Evolutionary conservation across 2,329 filamentous ascomycete species (phyloP).

Genomic region (Arthrobotrys conoides): DNA sequence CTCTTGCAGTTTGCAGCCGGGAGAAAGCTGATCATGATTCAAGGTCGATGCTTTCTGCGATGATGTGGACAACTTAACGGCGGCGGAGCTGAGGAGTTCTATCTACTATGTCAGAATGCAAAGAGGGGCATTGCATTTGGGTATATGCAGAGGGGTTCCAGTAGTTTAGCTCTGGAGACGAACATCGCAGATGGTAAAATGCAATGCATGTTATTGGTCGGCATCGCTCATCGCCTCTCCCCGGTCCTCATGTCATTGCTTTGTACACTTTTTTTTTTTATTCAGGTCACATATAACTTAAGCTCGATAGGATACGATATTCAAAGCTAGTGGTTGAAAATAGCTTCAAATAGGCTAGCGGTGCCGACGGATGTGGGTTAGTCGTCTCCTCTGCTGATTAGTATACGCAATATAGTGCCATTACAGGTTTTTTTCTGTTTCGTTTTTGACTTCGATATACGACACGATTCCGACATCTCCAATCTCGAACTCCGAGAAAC

Average conservation of each 20-base stretch:
- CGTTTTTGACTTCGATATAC: conserved; percentile 3
- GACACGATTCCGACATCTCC: not conserved
- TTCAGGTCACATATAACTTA: not conserved
- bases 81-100: conserved; percentile 30
- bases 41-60: not conserved
- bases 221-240: conserved; percentile 26
- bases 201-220: conserved; percentile 14
- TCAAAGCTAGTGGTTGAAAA: conserved; percentile 15
- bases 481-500: conserved; percentile 25
- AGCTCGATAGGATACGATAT: conserved; percentile 6
- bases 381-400: conserved; percentile 21
- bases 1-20: conserved; percentile 28
- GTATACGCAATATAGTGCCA: conserved; percentile 15
- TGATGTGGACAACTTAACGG: conserved; percentile 3
- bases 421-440: not conserved
- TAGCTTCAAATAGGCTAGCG: conserved; percentile 45
- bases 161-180: conserved; percentile 25
- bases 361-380: conserved; percentile 40
- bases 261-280: conserved; percentile 1
- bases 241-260: not conserved
- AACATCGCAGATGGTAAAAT: conserved; percentile 23
- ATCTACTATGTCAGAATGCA: conserved; percentile 14
- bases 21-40: conserved; percentile 9
- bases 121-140: conserved; percentile 6
- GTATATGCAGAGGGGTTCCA: not conserved